A percentile compares a stretch with the other conserved stretches of the same genome.
Evolutionary conservation across 73 alveolate species (phyloP).

Genomic region (Symbiodinium natans): DNA sequence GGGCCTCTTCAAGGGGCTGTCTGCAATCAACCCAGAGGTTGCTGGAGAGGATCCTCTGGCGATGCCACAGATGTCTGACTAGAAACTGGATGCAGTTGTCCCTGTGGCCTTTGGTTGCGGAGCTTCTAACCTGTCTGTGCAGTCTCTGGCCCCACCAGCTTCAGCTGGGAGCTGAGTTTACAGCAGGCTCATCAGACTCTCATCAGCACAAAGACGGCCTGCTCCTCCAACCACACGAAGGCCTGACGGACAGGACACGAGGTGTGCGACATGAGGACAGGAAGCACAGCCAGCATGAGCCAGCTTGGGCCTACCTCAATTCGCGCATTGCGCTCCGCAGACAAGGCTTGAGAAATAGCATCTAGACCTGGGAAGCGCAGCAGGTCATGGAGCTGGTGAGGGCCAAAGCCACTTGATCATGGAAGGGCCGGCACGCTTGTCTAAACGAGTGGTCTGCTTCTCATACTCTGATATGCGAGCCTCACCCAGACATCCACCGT

Average conservation of each 20-base stretch:
- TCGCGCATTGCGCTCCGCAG: slow-evolving; percentile 80
- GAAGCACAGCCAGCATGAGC: too few species aligned
- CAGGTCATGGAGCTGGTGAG: not conserved
- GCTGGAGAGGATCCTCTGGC: too few species aligned
- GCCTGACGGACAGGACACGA: not conserved
- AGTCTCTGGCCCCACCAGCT: too few species aligned
- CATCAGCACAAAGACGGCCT: not conserved
- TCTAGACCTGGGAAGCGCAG: slow-evolving; percentile 8
- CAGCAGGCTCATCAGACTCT: too few species aligned
- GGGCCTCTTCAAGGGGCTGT: too few species aligned
- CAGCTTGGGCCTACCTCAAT: slow-evolving; percentile 12
- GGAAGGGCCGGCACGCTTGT: slow-evolving; percentile 1
- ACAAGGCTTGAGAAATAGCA: slow-evolving; percentile 43
- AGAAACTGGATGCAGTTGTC: too few species aligned
- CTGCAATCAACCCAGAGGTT: too few species aligned
- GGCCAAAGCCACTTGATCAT: not conserved
- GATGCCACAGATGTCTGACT: too few species aligned
- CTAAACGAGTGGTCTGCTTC: slow-evolving; percentile 40
- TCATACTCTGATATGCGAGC: slow-evolving; percentile 46
- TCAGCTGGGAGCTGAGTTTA: too few species aligned
- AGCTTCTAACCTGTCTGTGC: not conserved
- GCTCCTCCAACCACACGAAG: slow-evolving; percentile 2
- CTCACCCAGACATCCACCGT: not conserved
- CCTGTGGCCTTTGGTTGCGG: not conserved
- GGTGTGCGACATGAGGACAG: too few species aligned